Evolutionary conservation across 2,329 filamentous ascomycete species (phyloP), one percentile per base, ranked within the genome.

Genomic region (Thielaviopsis punctulata): DNA sequence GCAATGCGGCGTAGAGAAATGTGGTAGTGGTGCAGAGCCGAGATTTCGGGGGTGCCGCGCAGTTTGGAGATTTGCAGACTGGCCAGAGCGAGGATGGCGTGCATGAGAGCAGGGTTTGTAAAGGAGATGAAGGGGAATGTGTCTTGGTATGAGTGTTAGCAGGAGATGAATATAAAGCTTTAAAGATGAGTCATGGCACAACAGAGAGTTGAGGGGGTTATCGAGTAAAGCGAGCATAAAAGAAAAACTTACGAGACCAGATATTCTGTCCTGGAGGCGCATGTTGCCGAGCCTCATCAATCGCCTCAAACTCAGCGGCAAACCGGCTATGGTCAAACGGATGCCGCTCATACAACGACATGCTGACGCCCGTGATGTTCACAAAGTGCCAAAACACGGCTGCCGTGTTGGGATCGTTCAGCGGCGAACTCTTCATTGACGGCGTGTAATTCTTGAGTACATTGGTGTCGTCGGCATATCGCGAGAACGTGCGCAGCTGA

Each of bases 341-440:
- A 63, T 89, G 80, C 51, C 90, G 76, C 65, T 96, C 89, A 62
- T 86, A 95, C 24, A 94, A 75, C 1, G 89, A 94, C 62, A 96
- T 77, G 58, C 79, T 84, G 1, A 88, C 86, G 0, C 84, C 89
- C 2, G 88, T 94, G 6, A 92, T 83, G 58, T 87, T 84, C 46
- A 96, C 80, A 63, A 95, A 96, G 65, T 96, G 88, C 64, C 83
- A 83, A 63, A 96, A 96, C 6, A 95, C 80, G 25, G 82, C 76
- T 13, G 86, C 82, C 10, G 86, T 90, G 57, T 83, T 81, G 2
- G 79, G 76, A 57, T 95, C 87, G 58, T 81, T 85, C 24, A 95
- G 69, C 27, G 92, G 89, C 39, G 82, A 82, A 27, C 77, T 77
- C 21, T 73, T 67, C 3, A 78, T 73, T 1, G 78, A 77, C 4